A percentile compares a stretch with the other conserved stretches of the same genome.
phyloP scores from a whole-genome alignment of 495 filamentous ascomycete species.

The Penicillium bialowiezense region DNA sequence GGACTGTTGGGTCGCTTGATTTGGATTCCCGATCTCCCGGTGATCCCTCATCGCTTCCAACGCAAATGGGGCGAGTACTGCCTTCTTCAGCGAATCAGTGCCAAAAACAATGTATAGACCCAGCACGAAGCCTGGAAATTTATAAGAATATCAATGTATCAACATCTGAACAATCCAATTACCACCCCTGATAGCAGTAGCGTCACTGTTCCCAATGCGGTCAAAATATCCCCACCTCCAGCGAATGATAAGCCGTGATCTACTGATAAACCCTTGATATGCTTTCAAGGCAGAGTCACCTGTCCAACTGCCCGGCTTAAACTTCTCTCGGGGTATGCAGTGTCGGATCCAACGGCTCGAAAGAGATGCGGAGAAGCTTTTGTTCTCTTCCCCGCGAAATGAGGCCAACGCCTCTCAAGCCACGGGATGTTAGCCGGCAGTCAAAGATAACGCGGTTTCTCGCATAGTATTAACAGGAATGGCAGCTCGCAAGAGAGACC shows the following conservation, averaged over 20 bases:
- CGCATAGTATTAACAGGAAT: constrained; percentile 36
- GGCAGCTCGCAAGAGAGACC: constrained; percentile 14
- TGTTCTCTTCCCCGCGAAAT: constrained; percentile 4
- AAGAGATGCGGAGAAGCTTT: constrained; percentile 5
- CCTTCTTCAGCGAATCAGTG: constrained; percentile 54
- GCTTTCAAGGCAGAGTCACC: not conserved
- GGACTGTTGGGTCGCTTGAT: constrained; percentile 70
- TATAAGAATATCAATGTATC: not conserved
- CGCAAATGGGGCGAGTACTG: constrained; percentile 84
- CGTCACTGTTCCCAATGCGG: constrained; percentile 21
- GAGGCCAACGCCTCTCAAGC: not conserved
- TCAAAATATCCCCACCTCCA: constrained; percentile 20
- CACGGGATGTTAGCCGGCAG: not conserved
- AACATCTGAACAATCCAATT: not conserved
- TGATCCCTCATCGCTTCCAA: constrained; percentile 65
- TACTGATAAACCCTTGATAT: constrained; percentile 8
- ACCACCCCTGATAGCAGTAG: not conserved
- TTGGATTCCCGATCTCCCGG: constrained; percentile 74
- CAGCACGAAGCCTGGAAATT: not conserved
- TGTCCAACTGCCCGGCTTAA: not conserved
- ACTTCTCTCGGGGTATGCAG: not conserved
- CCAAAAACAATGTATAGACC: constrained; percentile 10
- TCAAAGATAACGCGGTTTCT: constrained; percentile 7
- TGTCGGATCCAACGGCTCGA: constrained; percentile 22
- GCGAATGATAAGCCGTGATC: constrained; percentile 20